Conservation (phyloP, 2,329 filamentous ascomycete genomes). For the Ophiostoma ips region DNA sequence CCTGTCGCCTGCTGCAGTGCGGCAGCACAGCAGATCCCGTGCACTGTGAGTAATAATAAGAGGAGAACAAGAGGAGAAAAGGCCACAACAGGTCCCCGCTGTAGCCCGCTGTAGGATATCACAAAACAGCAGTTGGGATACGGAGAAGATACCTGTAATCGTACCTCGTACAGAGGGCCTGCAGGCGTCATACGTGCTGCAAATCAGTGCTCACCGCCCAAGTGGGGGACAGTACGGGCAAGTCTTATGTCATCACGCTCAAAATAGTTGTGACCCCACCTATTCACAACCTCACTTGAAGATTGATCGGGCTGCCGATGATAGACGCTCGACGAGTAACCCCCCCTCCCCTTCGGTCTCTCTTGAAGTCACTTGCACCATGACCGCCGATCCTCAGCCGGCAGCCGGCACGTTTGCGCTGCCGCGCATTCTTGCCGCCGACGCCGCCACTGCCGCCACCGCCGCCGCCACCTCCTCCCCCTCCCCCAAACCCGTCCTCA, state of each 20-base stretch:
- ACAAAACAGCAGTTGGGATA: not conserved
- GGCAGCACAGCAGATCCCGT: conserved; percentile 7
- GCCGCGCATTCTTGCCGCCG: conserved; percentile 43
- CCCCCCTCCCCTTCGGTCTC: too few relatives aligned
- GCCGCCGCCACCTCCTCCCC: too few relatives aligned
- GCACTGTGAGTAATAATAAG: too few relatives aligned
- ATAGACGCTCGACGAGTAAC: not conserved
- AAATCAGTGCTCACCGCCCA: not conserved
- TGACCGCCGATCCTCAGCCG: conserved; percentile 5
- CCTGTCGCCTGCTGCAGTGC: conserved; percentile 6
- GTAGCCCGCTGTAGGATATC: not conserved
- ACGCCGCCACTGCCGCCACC: conserved; percentile 16
- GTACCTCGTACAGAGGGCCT: too few relatives aligned
- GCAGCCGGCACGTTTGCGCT: conserved; percentile 22
- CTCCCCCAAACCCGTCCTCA: conserved; percentile 44
- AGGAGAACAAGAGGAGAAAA: too few relatives aligned
- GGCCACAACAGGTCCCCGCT: not conserved
- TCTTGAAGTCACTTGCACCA: not conserved
- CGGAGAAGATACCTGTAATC: too few relatives aligned
- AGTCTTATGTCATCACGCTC: not conserved
- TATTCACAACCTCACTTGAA: not conserved
- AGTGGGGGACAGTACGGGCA: not conserved
- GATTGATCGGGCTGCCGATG: not conserved
- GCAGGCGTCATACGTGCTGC: too few relatives aligned
- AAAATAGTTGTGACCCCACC: conserved; percentile 3